Evolutionary conservation across 2,329 filamentous ascomycete genomes (phyloP).

Genomic region (Monosporascus cannonballus): DNA sequence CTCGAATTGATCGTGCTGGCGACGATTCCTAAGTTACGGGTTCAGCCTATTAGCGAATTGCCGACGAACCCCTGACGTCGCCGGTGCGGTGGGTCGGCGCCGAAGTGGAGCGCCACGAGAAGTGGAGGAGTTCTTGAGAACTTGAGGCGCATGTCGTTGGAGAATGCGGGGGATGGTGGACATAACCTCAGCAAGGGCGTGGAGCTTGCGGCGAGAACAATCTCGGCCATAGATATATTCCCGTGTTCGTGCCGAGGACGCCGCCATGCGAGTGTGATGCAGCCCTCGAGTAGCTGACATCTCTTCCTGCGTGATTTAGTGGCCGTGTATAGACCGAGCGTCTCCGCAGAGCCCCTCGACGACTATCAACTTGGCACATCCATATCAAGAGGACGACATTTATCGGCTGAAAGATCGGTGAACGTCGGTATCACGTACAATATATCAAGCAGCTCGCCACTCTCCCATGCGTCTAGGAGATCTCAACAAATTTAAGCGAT

Average conservation of each 20-base stretch:
- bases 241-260: background rate
- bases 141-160: conserved; percentile 3
- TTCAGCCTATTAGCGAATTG: conserved; percentile 23
- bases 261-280: background rate
- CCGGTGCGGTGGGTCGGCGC: conserved; percentile 3
- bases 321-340: too few relatives aligned
- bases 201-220: conserved; percentile 1
- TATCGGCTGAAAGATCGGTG: background rate
- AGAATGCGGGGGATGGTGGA: conserved; percentile 12
- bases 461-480: background rate
- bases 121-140: background rate
- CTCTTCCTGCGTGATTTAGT: background rate
- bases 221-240: background rate
- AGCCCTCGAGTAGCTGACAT: background rate
- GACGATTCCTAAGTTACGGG: conserved; percentile 12
- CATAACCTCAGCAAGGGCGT: conserved; percentile 8
- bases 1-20: conserved; percentile 11
- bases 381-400: too few relatives aligned
- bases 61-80: conserved; percentile 13
- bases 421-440: background rate
- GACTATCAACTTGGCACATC: too few relatives aligned
- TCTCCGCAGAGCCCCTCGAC: too few relatives aligned
- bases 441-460: background rate
- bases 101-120: conserved; percentile 12
- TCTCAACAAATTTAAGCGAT: background rate